Base-by-base conservation (phyloP, 1,284 basidiomycete genomes). In the Pseudozyma sp. region DNA sequence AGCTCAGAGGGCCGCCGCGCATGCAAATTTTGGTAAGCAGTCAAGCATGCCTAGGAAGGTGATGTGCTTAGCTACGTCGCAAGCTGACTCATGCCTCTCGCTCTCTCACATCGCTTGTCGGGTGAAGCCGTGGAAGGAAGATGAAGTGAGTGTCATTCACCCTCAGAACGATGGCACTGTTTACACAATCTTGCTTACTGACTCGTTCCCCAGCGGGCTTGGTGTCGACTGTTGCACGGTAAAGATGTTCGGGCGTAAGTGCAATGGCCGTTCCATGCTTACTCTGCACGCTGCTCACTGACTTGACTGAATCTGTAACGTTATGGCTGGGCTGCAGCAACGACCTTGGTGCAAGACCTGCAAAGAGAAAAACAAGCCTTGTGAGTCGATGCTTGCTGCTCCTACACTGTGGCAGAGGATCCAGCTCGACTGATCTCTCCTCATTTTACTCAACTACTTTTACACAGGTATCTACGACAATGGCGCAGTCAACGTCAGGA, bases 271-370 rank as follows among this genome's bases (percentile, higher is more conserved):
- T 33, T 29, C 5, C 8, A 9, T 16, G 1, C 2, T 16, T 6
- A 4, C 2, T 16, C 10, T 10, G 16, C 13, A 14, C 2, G n/a
- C 33, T 33, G 10, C 45, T 13, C 10, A 5, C 7, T 29, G 7
- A 30, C 34, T 30, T 14, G 24, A 24, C 24, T 24, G 24, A 24
- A 24, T 24, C 4, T 24, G 24, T 24, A 24, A 24, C 24, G 24
- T 17, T 10, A 11, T 17, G 16, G 5, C 13, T 31, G 1, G 4
- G 4, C n/a, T 42, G 7, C 39, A 68, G 68, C 46, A 57, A 6
- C 47, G 35, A 16, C 72, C 72, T 10, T 68, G 60, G 68, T 75
- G 72, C 43, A 51, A 37, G n/a, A 56, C 55, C 6, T 75, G 72
- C 54, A 55, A 55, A 17, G 63, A 70, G n/a, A 53, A 39, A 16